Evolutionary conservation across 2,329 filamentous ascomycete genomes (phyloP).

Genomic region (Monilinia polystroma): DNA sequence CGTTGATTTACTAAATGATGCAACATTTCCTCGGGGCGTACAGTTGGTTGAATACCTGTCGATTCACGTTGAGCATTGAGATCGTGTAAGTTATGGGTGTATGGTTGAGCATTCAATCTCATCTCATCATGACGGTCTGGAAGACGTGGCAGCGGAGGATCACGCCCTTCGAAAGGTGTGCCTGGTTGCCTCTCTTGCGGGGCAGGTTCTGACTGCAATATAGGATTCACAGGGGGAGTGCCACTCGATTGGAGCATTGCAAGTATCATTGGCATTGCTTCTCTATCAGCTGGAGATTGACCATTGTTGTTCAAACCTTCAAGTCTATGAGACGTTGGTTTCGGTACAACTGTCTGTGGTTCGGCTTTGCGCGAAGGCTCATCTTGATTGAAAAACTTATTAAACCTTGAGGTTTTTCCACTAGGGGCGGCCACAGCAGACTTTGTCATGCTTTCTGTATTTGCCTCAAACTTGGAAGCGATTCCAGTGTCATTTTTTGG

Average conservation of each 20-base stretch:
- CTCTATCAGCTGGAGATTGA: conserved; percentile 63
- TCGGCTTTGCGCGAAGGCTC: conserved; percentile 50
- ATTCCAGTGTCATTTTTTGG: conserved; percentile 49
- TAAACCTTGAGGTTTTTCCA: conserved; percentile 78
- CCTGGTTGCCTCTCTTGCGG: conserved; percentile 48
- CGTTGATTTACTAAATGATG: conserved; percentile 61
- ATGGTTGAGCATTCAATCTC: conserved; percentile 37
- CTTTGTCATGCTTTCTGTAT: conserved; percentile 49
- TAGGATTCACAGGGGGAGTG: conserved; percentile 45
- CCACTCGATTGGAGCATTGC: conserved; percentile 68
- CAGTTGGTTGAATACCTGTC: conserved; percentile 42
- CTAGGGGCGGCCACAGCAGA: conserved; percentile 47
- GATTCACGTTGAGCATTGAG: conserved; percentile 49
- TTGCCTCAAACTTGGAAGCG: conserved; percentile 43
- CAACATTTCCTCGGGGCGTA: conserved; percentile 58
- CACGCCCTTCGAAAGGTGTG: conserved; percentile 48
- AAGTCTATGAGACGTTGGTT: conserved; percentile 34
- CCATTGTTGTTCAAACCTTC: conserved; percentile 27
- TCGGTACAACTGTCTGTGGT: conserved; percentile 46
- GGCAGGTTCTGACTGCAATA: conserved; percentile 36
- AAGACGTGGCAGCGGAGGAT: conserved; percentile 45
- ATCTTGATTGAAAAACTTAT: conserved; percentile 72
- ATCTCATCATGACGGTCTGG: conserved; percentile 38
- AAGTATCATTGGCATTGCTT: conserved; percentile 80
- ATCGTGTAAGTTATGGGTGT: conserved; percentile 48